Conservation (phyloP, 1,284 basidiomycete genomes). For the Vanrija pseudolonga region DNA sequence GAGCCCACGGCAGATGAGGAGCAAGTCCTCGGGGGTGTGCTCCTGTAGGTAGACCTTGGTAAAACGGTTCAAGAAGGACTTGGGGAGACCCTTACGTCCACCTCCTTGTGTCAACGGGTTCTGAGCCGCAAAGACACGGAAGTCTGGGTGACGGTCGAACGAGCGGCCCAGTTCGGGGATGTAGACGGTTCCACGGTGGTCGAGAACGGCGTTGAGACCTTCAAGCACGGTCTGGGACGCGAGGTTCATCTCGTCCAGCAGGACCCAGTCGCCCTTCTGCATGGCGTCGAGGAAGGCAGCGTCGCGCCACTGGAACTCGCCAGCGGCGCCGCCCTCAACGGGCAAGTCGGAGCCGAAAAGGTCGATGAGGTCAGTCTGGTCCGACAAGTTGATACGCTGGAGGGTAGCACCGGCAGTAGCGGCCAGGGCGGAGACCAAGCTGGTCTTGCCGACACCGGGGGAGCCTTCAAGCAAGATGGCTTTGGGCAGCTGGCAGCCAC, state of each 20-base stretch:
- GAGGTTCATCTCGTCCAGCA: constrained; percentile 98
- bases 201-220: constrained; percentile 92
- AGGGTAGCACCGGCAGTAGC: constrained; percentile 72
- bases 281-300: constrained; percentile 92
- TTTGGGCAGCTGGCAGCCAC: constrained; percentile 86
- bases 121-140: constrained; percentile 96
- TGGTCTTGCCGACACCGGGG: constrained; percentile 99
- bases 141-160: constrained; percentile 82
- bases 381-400: constrained; percentile 96
- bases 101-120: constrained; percentile 96
- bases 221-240: constrained; percentile 95
- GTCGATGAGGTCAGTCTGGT: constrained; percentile 96
- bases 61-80: constrained; percentile 96
- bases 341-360: constrained; percentile 96
- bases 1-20: constrained; percentile 71
- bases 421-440: constrained; percentile 83
- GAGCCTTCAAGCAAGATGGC: constrained; percentile 95
- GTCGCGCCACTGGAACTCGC: constrained; percentile 96
- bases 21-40: constrained; percentile 72
- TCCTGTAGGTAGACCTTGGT: constrained; percentile 95
- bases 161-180: constrained; percentile 91
- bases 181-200: constrained; percentile 92
- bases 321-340: constrained; percentile 82
- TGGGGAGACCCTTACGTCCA: constrained; percentile 94
- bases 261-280: constrained; percentile 91